A percentile compares a stretch with the other conserved stretches of the same genome.
Conservation (phyloP, 116 monocot species). For the Trichopus zeylanicus region DNA sequence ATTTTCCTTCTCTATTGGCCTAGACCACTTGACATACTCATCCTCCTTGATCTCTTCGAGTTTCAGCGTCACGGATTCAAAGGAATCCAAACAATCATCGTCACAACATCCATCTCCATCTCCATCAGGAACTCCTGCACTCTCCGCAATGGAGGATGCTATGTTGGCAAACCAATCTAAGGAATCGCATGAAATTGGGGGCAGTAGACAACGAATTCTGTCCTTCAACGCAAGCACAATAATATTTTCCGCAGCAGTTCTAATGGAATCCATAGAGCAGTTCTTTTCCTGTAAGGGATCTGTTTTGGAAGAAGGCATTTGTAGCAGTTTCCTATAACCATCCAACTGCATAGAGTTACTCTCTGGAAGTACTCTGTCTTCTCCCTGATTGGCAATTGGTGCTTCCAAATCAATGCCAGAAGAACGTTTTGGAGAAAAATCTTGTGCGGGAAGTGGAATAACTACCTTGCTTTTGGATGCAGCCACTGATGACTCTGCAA, state of each 20-base stretch:
- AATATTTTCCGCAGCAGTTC: conserved; percentile 39
- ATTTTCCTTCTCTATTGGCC: background rate
- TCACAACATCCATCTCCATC: conserved; percentile 3
- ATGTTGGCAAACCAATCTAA: conserved; percentile 50
- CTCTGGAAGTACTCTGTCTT: background rate
- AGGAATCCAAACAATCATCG: conserved; percentile 35
- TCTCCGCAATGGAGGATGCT: conserved; percentile 8
- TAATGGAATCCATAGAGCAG: conserved; percentile 5
- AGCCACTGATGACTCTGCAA: background rate
- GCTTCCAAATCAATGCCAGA: conserved; percentile 37
- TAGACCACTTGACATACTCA: conserved; percentile 8
- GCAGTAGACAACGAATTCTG: background rate
- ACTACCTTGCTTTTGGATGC: background rate
- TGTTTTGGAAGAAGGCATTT: background rate
- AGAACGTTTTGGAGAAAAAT: background rate
- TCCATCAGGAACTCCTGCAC: too few relatives aligned
- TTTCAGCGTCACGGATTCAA: conserved; percentile 49
- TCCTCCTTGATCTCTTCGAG: conserved; percentile 39
- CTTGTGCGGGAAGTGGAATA: background rate
- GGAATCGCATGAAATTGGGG: conserved; percentile 4
- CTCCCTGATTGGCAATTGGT: conserved; percentile 6
- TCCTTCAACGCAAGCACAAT: conserved; percentile 23
- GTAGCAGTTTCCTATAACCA: background rate
- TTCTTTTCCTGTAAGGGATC: background rate
- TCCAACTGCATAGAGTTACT: too few relatives aligned